These are phyloP conservation scores for Aspergillus conjunctus DNA, from an alignment of 495 filamentous ascomycete species.

Conservation along the genomic window DNA sequence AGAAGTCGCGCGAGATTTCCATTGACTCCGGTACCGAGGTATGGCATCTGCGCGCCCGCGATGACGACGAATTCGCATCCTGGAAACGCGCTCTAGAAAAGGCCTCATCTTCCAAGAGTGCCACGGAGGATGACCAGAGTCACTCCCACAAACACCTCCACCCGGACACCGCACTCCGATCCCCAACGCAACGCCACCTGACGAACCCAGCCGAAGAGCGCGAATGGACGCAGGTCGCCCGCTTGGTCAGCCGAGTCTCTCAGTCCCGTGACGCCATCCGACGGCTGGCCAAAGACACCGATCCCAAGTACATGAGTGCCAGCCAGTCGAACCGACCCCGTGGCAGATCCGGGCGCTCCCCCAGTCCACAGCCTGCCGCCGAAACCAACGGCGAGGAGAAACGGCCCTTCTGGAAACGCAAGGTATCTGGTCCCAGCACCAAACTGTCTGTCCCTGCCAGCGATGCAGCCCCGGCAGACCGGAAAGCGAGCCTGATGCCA, in stretches of 20 bases:
- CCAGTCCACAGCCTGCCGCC: slow-evolving; percentile 37
- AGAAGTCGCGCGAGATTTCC: slow-evolving; percentile 84
- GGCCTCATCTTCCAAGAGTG: slow-evolving; percentile 62
- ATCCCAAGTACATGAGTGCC: slow-evolving; percentile 58
- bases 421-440: slow-evolving; percentile 39
- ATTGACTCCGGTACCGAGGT: slow-evolving; percentile 96
- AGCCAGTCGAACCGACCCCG: slow-evolving; percentile 30
- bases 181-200: slow-evolving; percentile 31
- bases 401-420: slow-evolving; percentile 87
- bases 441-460: slow-evolving; percentile 58
- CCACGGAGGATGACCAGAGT: slow-evolving; percentile 23
- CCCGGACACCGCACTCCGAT: slow-evolving; percentile 34
- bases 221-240: slow-evolving; percentile 84
- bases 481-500: slow-evolving; percentile 41
- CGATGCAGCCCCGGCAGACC: slow-evolving; percentile 29
- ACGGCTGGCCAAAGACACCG: slow-evolving; percentile 79
- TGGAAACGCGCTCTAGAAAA: slow-evolving; percentile 86
- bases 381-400: slow-evolving; percentile 43
- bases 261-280: slow-evolving; percentile 86
- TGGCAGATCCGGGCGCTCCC: slow-evolving; percentile 44
- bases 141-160: slow-evolving; percentile 25
- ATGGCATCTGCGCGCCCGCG: slow-evolving; percentile 90
- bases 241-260: slow-evolving; percentile 77
- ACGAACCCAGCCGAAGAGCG: slow-evolving; percentile 61
- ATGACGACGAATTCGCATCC: slow-evolving; percentile 76